Percentiles rank a stretch among this genome's conserved stretches.
phyloP scores from a whole-genome alignment of 192 early-diverging fungal genomes.

The Rhizophagus sp. region DNA sequence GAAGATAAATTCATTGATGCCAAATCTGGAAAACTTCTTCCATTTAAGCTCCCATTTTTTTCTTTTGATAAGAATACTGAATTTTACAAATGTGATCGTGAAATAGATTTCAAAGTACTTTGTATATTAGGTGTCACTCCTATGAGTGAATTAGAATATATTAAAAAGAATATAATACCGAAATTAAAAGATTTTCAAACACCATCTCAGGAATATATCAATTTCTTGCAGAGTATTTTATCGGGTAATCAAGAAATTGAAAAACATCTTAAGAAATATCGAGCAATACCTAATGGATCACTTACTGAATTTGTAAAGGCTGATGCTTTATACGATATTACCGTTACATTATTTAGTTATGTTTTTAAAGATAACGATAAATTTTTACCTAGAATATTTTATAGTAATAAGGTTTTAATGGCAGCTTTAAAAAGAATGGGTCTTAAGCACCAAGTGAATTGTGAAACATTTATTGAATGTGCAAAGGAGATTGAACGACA shows the following conservation, averaged over 20 bases:
- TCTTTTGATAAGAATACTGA: not conserved
- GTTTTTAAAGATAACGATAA: not conserved
- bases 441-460: not conserved
- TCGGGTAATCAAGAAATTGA: not conserved
- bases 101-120: not conserved
- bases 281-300: not conserved
- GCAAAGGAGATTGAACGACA: not conserved
- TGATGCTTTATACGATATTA: not conserved
- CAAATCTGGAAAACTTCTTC: not conserved
- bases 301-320: not conserved
- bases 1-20: not conserved
- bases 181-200: too few relatives aligned
- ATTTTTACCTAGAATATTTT: not conserved
- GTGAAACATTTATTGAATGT: slow-evolving; percentile 5
- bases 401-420: not conserved
- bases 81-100: not conserved
- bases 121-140: not conserved
- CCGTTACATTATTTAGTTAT: not conserved
- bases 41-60: not conserved
- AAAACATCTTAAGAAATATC: not conserved
- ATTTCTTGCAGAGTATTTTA: not conserved
- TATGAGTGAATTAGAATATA: not conserved
- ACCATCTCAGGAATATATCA: not conserved
- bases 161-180: not conserved
- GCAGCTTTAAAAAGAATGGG: not conserved